Base-by-base conservation (phyloP, 257 asterid species). In the Rauvolfia tetraphylla region DNA sequence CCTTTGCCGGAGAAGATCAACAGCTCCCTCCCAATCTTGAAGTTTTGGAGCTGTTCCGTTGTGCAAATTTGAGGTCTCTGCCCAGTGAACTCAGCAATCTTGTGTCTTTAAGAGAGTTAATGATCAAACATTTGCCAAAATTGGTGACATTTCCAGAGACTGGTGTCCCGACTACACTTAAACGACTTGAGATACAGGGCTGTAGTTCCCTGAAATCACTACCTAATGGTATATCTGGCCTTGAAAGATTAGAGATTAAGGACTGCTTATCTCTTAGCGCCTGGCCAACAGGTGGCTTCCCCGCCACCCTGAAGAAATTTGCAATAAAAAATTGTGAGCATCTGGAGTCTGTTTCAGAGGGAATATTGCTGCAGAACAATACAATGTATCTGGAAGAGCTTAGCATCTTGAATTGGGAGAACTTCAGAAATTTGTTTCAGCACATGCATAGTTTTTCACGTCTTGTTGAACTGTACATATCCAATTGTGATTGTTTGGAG, bases 21-120 rank as follows among this genome's bases (percentile, higher is more conserved):
- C 91, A 84, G 84, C 80, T 88, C 75, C 95, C 95, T 67, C 36
- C 79, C 82, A 88, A 83, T 71, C 90, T 90, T 49, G 89, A 88
- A 81, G 90, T 88, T 75, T 82, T 90, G 44, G 95, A 90, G 80
- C 78, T 90, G 73, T 88, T 90, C 53, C 79, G 81, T 20, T 90
- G 91, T 72, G 77, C 81, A 11, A 85, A 68, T 74, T 61, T 88
- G 15, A 54, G 51, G 39, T 72, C 84, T 77, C 89, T 90, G 66
- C 88, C 92, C 8, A 73, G 81, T 54, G 83, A 83, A 41, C 76
- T 88, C 81, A 82, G 89, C 83, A 78, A 42, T 73, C 82, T 85
- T 46, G 53, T 41, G 69, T 81, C 86, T 6, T 62, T 90, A 72
- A 72, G 90, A 36, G 91, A 90, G 83, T 82, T 90, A 62, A 90